Evolutionary conservation across 139 green algal genomes (phyloP), one percentile per base, ranked within the genome.

Genomic region (Coelastrella sp.): DNA sequence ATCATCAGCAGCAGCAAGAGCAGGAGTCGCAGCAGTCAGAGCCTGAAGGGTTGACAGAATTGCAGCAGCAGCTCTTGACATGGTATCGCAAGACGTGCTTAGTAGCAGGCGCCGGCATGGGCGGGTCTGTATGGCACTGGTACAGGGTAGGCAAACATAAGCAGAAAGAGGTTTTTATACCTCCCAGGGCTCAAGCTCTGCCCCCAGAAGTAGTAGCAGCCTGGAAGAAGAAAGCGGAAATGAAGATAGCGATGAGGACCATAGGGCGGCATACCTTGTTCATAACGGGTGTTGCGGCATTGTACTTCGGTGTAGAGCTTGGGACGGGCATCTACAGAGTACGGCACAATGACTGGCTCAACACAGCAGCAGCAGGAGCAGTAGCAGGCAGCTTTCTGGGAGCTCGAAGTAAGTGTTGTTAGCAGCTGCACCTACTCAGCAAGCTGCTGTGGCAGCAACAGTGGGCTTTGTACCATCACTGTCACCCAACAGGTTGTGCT

Each of bases 231-330:
- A 85, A 74, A 48, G 63, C 68, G 23, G 27, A 53, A 25, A 57
- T 85, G 41, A 27, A 32, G 3, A 48, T 71, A 38, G 79, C 43
- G 13, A 41, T 85, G 27, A 34, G 79, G 25, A 53, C 63, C 41
- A 45, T 85, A 3, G 80, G 80, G 15, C 35, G 80, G 37, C 80
- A 86, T 35, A 73, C 80, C 30, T 30, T 86, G 32, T 79, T 86
- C 21, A 41, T 74, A 0, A 62, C 50, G 3, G 66, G 80, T 23
- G 79, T 66, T 3, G 77, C 77, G 6, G 80, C 35, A 19, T 63
- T 86, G 8, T 86, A 86, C 50, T 86, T 86, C 72, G 80, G 80
- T 43, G 80, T 64, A 2, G 80, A 86, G 80, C 50, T 79, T 27
- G 80, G 63, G 0, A 21, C 21, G 15, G 60, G 35, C 2, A 27